Conservation (phyloP, 1,139 yeast species). For the Arxiozyma slooffiae region DNA sequence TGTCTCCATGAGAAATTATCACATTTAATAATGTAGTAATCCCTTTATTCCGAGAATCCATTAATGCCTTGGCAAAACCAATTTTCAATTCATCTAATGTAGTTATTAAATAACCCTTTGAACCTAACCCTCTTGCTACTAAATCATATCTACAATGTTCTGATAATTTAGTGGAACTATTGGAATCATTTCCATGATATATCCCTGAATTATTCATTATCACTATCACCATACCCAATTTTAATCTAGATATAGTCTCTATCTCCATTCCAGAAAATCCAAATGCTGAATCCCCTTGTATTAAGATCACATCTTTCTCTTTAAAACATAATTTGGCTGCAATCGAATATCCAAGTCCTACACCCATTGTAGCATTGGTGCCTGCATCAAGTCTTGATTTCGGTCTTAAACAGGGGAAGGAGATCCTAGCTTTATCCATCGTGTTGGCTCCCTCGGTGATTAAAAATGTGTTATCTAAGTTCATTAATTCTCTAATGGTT, state of each 20-base stretch:
- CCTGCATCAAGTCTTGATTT: slow-evolving; percentile 55
- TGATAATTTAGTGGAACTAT: slow-evolving; percentile 44
- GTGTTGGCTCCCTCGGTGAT: slow-evolving; percentile 63
- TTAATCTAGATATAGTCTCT: slow-evolving; percentile 49
- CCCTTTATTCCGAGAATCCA: slow-evolving; percentile 23
- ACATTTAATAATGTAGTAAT: slow-evolving; percentile 44
- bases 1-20: slow-evolving; percentile 46
- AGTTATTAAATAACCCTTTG: slow-evolving; percentile 40
- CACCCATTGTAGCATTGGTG: slow-evolving; percentile 65
- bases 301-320: slow-evolving; percentile 40
- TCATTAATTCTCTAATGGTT: slow-evolving; percentile 35
- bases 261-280: slow-evolving; percentile 60
- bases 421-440: slow-evolving; percentile 55
- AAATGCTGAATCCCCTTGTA: slow-evolving; percentile 65
- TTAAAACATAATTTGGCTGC: slow-evolving; percentile 44
- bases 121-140: slow-evolving; percentile 47
- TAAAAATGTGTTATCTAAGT: slow-evolving; percentile 33
- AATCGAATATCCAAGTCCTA: slow-evolving; percentile 56
- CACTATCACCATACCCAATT: slow-evolving; percentile 44
- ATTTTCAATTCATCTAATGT: slow-evolving; percentile 34
- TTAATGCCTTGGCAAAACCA: slow-evolving; percentile 37
- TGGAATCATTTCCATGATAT: slow-evolving; percentile 44
- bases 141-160: slow-evolving; percentile 46
- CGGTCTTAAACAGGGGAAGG: slow-evolving; percentile 46
- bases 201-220: slow-evolving; percentile 64